A percentile compares a stretch with the other conserved stretches of the same genome.
These are phyloP conservation scores for Panicum miliaceum DNA, from an alignment of 176 grass and related monocot genomes.

Conservation along the genomic window DNA sequence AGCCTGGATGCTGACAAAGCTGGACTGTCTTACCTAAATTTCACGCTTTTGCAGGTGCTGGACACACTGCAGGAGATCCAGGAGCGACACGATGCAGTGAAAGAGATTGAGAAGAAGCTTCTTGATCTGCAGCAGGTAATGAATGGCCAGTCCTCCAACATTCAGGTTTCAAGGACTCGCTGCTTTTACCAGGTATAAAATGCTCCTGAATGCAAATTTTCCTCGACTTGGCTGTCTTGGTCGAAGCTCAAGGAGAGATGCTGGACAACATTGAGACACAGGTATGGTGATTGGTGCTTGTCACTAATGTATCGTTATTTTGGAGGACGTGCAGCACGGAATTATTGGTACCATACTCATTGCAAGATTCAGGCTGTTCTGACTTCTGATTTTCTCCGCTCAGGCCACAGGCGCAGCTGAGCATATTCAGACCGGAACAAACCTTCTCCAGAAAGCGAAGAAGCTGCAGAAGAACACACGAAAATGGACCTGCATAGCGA, in stretches of 20 bases:
- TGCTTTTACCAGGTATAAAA: background rate
- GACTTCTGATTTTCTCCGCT: constrained; percentile 38
- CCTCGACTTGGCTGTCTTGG: constrained; percentile 75
- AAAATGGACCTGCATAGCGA: constrained; percentile 75
- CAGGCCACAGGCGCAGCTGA: constrained; percentile 66
- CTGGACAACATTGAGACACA: constrained; percentile 75
- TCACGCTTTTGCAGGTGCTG: constrained; percentile 54
- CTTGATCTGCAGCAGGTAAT: constrained; percentile 85
- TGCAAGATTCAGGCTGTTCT: constrained; percentile 27
- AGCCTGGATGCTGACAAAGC: background rate
- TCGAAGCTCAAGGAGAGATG: constrained; percentile 76
- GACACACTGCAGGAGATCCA: constrained; percentile 93
- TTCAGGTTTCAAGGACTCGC: background rate
- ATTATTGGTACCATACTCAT: background rate
- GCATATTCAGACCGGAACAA: constrained; percentile 56
- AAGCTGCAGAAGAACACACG: constrained; percentile 68
- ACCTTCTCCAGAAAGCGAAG: constrained; percentile 59
- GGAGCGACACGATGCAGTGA: constrained; percentile 77
- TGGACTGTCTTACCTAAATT: constrained; percentile 31
- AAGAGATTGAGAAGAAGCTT: constrained; percentile 81
- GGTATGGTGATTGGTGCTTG: constrained; percentile 40
- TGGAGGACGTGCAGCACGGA: background rate
- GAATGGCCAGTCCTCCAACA: background rate
- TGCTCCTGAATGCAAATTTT: constrained; percentile 57
- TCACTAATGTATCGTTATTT: background rate